Evolutionary conservation across 129 eudicot genomes (phyloP), one percentile per base, ranked within the genome.

Genomic region (Ambrosia artemisiifolia): DNA sequence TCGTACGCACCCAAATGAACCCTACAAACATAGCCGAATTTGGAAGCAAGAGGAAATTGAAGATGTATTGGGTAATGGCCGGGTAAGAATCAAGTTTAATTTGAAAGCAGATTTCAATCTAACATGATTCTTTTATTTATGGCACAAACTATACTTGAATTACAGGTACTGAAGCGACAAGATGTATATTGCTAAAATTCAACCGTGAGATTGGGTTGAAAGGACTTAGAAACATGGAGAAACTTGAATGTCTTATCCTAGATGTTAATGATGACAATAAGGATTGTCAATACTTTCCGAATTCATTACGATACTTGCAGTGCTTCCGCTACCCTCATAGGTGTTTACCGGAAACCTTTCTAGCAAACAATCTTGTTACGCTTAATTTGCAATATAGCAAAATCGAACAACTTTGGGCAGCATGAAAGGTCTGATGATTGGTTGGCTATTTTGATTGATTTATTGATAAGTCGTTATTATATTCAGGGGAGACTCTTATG

Each of bases 11-110:
- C 55, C 57, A 3, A 11, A 20, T 17, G 24, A 65, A 3, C 76
- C 63, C 49, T 30, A 33, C 3, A 69, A 20, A 11, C 69, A 50
- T 61, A 74, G 61, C 53, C 19, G 80, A 9, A 40, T 78, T 9
- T 73, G 84, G 76, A 44, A 36, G 49, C 30, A 20, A 2, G 34
- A 69, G 19, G 80, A 80, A 44, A 72, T 80, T 28, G 19, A 34
- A 16, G 17, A 63, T 69, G 73, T 75, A 11, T 53, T 80, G 53
- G 11, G 30, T 69, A 6, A 35, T 32, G 47, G 50, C 44, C 12
- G 9, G 72, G 74, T 69, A 69, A 69, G 47, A 18, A 50, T 69
- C 3, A 30, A n/a, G 16, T 30, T 68, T n/a, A 51, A 33, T 8
- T 34, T 3, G 2, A 50, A 51, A 6, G 3, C 4, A 0, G 7